Evolutionary conservation across 768 basidiomycete genomes (phyloP), one percentile per base, ranked within the genome.

Genomic region (Hericium coralloides): DNA sequence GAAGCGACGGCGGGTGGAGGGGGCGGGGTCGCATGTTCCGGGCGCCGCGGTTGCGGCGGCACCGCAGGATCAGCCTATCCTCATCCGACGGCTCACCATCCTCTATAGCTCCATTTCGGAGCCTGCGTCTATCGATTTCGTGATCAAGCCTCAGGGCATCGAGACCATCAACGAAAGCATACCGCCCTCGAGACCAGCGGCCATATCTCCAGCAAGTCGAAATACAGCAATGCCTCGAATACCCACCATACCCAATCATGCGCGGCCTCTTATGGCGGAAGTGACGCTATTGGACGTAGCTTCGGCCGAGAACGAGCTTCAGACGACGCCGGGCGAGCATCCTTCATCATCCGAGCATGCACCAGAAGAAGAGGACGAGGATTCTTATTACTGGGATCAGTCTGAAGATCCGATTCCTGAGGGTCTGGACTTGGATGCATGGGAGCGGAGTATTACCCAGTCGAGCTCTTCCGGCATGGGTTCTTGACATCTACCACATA

Each of bases 11-110:
- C 66, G 66, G 38, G 49, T 18, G 59, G 64, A 52, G 54, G 56
- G 49, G 22, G 23, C 22, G 26, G 18, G 20, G 17, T 50, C 49
- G 23, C 20, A 20, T 23, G n/a, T 9, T 20, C 43, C 18, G 47
- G 31, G 38, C 12, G 31, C 52, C 1, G 17, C 12, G 8, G 38
- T 3, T n/a, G 31, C 17, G 2, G n/a, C 52, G 2, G 22, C 12
- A n/a, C 49, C 2, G 36, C 6, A 12, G 55, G 57, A 60, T 55
- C 72, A 77, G 26, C 61, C 76, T 0, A 76, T 77, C 17, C 71
- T 87, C 22, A 75, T 95, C 55, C 80, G 94, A 39, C 79, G 86
- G 41, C 69, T 94, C 55, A 83, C 82, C 56, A 74, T 95, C 52
- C 74, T 97, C 9, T 97, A 93, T 72, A 89, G 84, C 60, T 83